phyloP scores from a whole-genome alignment of 805 yeast species.

The Scheffersomyces ergatensis region DNA sequence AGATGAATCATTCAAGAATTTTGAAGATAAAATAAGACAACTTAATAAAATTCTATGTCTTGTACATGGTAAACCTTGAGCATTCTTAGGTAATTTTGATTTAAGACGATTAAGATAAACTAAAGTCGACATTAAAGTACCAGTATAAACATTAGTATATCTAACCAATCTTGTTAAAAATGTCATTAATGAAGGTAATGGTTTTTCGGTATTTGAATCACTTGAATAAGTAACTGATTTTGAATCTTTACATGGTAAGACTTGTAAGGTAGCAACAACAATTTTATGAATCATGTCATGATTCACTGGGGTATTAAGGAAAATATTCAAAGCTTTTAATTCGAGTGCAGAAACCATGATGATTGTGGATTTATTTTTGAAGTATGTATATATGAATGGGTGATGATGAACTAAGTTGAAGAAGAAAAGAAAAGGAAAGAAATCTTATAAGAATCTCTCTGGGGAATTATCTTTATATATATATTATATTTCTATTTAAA shows the following conservation, averaged over 20 bases:
- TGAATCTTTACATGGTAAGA: slow-evolving; percentile 56
- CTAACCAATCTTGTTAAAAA: slow-evolving; percentile 71
- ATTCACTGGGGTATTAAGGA: slow-evolving; percentile 65
- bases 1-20: slow-evolving; percentile 73
- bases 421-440: no score
- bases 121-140: slow-evolving; percentile 70
- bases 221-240: slow-evolving; percentile 17
- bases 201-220: slow-evolving; percentile 30
- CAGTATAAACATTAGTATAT: slow-evolving; percentile 77
- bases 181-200: slow-evolving; percentile 68
- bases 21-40: slow-evolving; percentile 69
- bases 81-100: slow-evolving; percentile 61
- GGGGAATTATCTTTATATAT: no score
- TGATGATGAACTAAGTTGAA: no score
- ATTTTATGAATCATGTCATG: slow-evolving; percentile 72
- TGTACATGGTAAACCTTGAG: slow-evolving; percentile 77
- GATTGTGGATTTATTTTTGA: neutral
- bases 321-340: slow-evolving; percentile 53
- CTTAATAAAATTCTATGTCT: slow-evolving; percentile 76
- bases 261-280: slow-evolving; percentile 64
- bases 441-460: no score
- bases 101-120: slow-evolving; percentile 65
- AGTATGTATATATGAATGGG: neutral
- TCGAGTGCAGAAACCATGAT: slow-evolving; percentile 13
- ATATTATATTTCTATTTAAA: no score